phyloP scores from a whole-genome alignment of 495 filamentous ascomycete species.

The Bryoglossum gracile region DNA sequence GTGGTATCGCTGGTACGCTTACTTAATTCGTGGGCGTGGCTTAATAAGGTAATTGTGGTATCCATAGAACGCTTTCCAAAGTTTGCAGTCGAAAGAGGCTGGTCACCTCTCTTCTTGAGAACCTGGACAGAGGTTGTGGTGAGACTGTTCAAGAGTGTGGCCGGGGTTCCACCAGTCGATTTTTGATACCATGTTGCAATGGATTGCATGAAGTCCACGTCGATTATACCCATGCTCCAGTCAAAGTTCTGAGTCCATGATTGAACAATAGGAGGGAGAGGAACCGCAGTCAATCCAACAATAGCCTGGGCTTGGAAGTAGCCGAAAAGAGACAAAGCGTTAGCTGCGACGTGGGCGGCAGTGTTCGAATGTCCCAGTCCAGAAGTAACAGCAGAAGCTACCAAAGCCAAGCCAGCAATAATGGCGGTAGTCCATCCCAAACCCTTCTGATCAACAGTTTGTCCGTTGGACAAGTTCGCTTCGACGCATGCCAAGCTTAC shows the following conservation, averaged over 20 bases:
- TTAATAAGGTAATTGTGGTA: constrained; percentile 33
- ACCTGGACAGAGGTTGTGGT: constrained; percentile 75
- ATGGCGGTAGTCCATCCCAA: constrained; percentile 87
- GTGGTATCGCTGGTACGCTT: constrained; percentile 40
- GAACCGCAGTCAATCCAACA: constrained; percentile 78
- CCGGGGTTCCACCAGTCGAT: constrained; percentile 81
- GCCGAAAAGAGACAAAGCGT: constrained; percentile 83
- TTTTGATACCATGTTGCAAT: constrained; percentile 97
- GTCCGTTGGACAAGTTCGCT: constrained; percentile 82
- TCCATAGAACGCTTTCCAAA: constrained; percentile 29
- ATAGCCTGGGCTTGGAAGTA: constrained; percentile 98
- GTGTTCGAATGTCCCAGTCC: constrained; percentile 91
- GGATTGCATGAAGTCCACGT: constrained; percentile 74
- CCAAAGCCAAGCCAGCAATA: constrained; percentile 74
- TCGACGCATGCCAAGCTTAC: constrained; percentile 78
- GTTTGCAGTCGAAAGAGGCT: constrained; percentile 28
- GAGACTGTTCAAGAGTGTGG: constrained; percentile 68
- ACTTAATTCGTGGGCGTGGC: constrained; percentile 43
- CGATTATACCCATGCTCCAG: constrained; percentile 97
- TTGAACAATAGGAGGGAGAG: constrained; percentile 80
- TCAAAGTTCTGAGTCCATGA: constrained; percentile 98
- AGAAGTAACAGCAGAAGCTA: constrained; percentile 75
- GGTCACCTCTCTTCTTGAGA: constrained; percentile 73
- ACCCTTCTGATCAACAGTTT: constrained; percentile 82
- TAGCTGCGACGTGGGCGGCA: constrained; percentile 89